Evolutionary conservation across 768 basidiomycete species (phyloP), one percentile per base, ranked within the genome.

Genomic region (Pleurotus djamor): DNA sequence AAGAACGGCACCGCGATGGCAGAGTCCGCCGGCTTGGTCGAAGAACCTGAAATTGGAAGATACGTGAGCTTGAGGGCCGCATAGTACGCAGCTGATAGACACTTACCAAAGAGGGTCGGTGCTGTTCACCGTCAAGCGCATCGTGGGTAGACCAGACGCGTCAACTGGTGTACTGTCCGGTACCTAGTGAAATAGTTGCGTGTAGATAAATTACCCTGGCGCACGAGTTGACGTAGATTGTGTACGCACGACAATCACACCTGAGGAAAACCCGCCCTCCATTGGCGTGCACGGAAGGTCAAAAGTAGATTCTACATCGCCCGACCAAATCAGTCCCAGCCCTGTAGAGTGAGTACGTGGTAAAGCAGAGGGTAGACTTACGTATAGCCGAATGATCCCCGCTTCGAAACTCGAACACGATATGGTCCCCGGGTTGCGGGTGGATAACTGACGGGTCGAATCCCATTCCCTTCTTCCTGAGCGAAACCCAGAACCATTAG

Each of bases 391-490:
- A 75, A 59, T 77, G 75, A 50, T 64, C 65, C 9, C 77, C 77
- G 60, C 76, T 74, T 17, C 72, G 63, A 64, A 78, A 77, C 60
- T 74, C 72, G 58, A 74, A 78, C 0, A 65, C 64, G 34, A 77
- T 74, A 34, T 62, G 64, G 60, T 78, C 77, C 13, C 77, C 76
- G 4, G 61, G 57, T 1, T 35, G 35, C 17, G 77, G 75, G 45
- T 71, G 65, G 41, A 78, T 75, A 1, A 69, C 72, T 10, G 76
- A 76, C 16, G 77, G 76, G 61, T 77, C 75, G 60, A 78, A 78
- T 17, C 77, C 77, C 14, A 72, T 58, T 13, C 77, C 77, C 59
- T 77, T 77, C 62, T 73, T 69, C 28, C 76, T 16, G 49, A 49
- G 44, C 38, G n/a, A 56, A n/a, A 13, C 32, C 16, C 36, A 47